Percentiles rank a stretch among this genome's conserved stretches.
Conservation (phyloP, 345 rosid species). For the Ceriops tagal region DNA sequence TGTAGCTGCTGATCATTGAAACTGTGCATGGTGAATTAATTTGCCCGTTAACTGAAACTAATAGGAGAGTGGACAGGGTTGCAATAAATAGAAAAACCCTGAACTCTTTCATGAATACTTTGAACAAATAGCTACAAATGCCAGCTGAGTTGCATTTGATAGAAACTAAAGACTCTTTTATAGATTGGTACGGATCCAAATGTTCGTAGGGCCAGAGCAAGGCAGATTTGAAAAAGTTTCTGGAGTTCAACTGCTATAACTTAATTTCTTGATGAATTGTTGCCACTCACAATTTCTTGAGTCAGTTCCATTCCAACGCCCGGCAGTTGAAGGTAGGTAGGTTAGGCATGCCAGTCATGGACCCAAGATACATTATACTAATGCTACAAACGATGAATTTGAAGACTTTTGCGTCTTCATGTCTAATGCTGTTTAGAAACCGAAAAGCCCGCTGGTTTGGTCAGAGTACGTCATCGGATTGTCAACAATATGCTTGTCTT, state of each 20-base stretch:
- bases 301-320: neutral
- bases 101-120: conserved; percentile 20
- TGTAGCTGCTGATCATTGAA: conserved; percentile 70
- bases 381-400: too few relatives aligned
- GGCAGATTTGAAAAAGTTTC: conserved; percentile 35
- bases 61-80: conserved; percentile 6
- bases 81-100: conserved; percentile 22
- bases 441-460: conserved; percentile 15
- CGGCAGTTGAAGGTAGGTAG: conserved; percentile 17
- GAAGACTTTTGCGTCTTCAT: too few relatives aligned
- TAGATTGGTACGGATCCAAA: conserved; percentile 15
- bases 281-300: neutral
- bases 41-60: conserved; percentile 50
- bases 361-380: neutral
- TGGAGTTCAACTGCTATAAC: conserved; percentile 43
- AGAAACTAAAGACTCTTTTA: neutral
- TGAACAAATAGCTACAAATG: neutral
- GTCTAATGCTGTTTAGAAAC: neutral
- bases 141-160: neutral
- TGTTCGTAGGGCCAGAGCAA: neutral
- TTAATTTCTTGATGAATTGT: conserved; percentile 18
- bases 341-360: conserved; percentile 21
- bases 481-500: conserved; percentile 25
- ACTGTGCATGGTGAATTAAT: conserved; percentile 74
- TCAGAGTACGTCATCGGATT: conserved; percentile 31